Conservation (phyloP, 2,329 filamentous ascomycete genomes). For the Trichoderma brevicompactum region DNA sequence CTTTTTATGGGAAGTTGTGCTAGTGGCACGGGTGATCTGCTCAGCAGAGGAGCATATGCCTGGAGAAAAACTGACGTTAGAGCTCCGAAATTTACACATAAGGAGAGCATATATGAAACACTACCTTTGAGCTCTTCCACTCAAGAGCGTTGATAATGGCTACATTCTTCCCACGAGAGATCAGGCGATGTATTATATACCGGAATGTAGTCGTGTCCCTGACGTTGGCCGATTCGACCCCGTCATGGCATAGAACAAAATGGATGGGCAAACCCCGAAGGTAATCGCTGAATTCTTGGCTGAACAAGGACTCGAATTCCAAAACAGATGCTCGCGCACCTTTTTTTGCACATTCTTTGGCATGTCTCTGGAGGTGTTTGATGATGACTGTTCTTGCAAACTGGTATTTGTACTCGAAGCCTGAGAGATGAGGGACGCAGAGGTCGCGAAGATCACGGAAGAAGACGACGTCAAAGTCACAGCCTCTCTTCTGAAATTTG, state of each 20-base stretch:
- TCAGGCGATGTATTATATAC: slow-evolving; percentile 59
- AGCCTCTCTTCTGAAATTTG: slow-evolving; percentile 64
- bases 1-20: not conserved
- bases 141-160: slow-evolving; percentile 21
- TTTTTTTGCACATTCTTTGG: slow-evolving; percentile 29
- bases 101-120: not conserved
- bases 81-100: not conserved
- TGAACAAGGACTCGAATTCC: slow-evolving; percentile 53
- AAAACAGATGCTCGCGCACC: slow-evolving; percentile 37
- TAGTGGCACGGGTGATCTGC: not conserved
- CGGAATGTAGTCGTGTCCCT: slow-evolving; percentile 16
- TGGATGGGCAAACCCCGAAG: slow-evolving; percentile 59
- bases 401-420: slow-evolving; percentile 54
- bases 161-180: slow-evolving; percentile 47
- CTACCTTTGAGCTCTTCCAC: slow-evolving; percentile 29
- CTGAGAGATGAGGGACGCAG: slow-evolving; percentile 53
- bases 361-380: slow-evolving; percentile 56
- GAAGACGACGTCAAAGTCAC: slow-evolving; percentile 73
- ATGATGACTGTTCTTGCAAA: slow-evolving; percentile 67
- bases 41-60: slow-evolving; percentile 27
- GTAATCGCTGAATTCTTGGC: slow-evolving; percentile 59
- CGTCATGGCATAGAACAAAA: slow-evolving; percentile 73
- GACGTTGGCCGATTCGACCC: slow-evolving; percentile 40
- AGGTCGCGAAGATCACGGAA: slow-evolving; percentile 61
- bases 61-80: slow-evolving; percentile 1